Percentiles rank a stretch among this genome's conserved stretches.
phyloP scores from a whole-genome alignment of 768 basidiomycete genomes.

The Rhizopogon vesiculosus region DNA sequence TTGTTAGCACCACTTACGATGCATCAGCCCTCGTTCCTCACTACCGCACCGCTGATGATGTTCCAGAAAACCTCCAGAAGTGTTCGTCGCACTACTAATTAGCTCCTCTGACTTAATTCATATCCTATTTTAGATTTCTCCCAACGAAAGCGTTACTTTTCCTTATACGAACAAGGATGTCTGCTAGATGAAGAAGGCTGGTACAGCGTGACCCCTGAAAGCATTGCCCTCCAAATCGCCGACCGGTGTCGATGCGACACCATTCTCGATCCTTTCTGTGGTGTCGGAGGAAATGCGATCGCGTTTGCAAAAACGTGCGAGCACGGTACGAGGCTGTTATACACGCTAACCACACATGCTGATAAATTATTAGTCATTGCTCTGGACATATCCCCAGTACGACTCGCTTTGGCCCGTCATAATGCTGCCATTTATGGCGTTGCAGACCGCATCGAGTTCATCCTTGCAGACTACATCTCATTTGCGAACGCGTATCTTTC shows the following conservation, averaged over 20 bases:
- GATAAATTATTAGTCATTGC: conserved; percentile 70
- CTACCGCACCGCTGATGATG: conserved; percentile 58
- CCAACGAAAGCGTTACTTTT: conserved; percentile 81
- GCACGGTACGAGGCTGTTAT: conserved; percentile 53
- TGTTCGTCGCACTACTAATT: conserved; percentile 45
- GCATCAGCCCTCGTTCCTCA: conserved; percentile 71
- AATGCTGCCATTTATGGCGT: conserved; percentile 95
- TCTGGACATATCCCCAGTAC: conserved; percentile 76
- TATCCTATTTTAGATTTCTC: conserved; percentile 64
- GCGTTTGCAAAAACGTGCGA: conserved; percentile 97
- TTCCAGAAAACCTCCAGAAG: conserved; percentile 77
- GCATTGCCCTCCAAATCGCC: conserved; percentile 89
- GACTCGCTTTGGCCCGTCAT: conserved; percentile 88
- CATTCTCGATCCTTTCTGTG: conserved; percentile 92
- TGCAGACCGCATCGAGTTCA: conserved; percentile 91
- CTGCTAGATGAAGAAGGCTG: conserved; percentile 94
- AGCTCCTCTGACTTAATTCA: neutral
- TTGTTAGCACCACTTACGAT: conserved; percentile 47
- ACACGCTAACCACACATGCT: neutral
- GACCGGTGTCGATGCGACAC: conserved; percentile 84
- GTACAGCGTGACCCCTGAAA: conserved; percentile 95
- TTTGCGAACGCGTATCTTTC: conserved; percentile 60
- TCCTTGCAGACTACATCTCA: conserved; percentile 78
- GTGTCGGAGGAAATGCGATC: conserved; percentile 96
- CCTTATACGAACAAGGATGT: conserved; percentile 74